A percentile compares a stretch with the other conserved stretches of the same genome.
Conservation (phyloP, 441 rosid species). For the Populus hybrid region DNA sequence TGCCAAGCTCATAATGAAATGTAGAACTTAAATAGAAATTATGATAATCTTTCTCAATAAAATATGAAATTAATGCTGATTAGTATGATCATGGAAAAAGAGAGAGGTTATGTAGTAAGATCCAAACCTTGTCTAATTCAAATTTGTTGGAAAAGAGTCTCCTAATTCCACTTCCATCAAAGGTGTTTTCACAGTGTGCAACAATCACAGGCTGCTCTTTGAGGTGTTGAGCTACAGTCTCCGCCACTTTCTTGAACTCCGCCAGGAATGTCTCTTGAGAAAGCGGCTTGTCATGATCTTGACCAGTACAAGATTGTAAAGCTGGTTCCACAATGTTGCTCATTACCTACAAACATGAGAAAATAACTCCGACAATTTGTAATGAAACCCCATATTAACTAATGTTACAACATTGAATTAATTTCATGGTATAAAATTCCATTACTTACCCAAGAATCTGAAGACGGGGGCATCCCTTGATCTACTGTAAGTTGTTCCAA, state of each 20-base stretch:
- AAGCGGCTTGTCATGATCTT: conserved; percentile 39
- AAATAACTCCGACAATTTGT: neutral
- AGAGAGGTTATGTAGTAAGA: neutral
- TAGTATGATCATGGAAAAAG: neutral
- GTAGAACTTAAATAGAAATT: neutral
- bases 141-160: conserved; percentile 74
- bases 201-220: conserved; percentile 95
- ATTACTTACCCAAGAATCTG: conserved; percentile 74
- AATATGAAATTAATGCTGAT: neutral
- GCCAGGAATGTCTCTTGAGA: conserved; percentile 59
- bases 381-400: neutral
- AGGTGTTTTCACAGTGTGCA: conserved; percentile 85
- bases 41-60: neutral
- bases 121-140: conserved; percentile 79
- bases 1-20: conserved; percentile 24
- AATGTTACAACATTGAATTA: neutral
- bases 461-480: conserved; percentile 86
- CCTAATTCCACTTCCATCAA: conserved; percentile 81
- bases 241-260: conserved; percentile 66
- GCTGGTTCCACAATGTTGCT: conserved; percentile 78
- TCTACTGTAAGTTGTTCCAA: conserved; percentile 76
- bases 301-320: conserved; percentile 38
- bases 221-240: conserved; percentile 64
- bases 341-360: conserved; percentile 48
- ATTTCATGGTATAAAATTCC: neutral